Conservation (phyloP, 2,329 filamentous ascomycete species). For the Apiospora sp. region DNA sequence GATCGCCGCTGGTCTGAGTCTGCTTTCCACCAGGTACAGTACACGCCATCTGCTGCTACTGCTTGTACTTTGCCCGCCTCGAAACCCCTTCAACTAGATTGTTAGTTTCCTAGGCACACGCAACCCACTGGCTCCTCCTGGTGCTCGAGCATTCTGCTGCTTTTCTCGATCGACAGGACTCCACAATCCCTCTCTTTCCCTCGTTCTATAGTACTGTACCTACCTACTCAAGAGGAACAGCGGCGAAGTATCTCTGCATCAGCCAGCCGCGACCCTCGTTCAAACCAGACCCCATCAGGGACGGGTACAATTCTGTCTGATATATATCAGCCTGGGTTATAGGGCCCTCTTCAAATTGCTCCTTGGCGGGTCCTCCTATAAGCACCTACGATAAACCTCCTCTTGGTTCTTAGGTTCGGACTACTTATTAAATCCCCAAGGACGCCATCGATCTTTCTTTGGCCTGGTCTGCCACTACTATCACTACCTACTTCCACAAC, state of each 20-base stretch:
- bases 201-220: background rate
- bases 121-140: slow-evolving; percentile 20
- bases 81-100: slow-evolving; percentile 12
- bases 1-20: slow-evolving; percentile 28
- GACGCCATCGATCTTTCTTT: slow-evolving; percentile 26
- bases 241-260: slow-evolving; percentile 12
- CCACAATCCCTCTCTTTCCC: slow-evolving; percentile 26
- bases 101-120: slow-evolving; percentile 3
- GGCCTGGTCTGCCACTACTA: slow-evolving; percentile 21
- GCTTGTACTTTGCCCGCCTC: slow-evolving; percentile 2
- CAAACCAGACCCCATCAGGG: slow-evolving; percentile 3
- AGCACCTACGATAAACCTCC: slow-evolving; percentile 26
- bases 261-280: background rate
- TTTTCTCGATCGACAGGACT: slow-evolving; percentile 27
- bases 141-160: slow-evolving; percentile 28
- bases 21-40: slow-evolving; percentile 12
- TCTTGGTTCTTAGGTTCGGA: background rate
- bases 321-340: slow-evolving; percentile 27
- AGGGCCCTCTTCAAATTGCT: slow-evolving; percentile 25
- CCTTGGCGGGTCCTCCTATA: slow-evolving; percentile 25
- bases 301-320: slow-evolving; percentile 18
- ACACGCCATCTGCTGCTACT: slow-evolving; percentile 20
- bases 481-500: slow-evolving; percentile 6
- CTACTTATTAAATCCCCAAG: slow-evolving; percentile 27
- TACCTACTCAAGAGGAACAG: background rate